phyloP scores from a whole-genome alignment of 2,329 filamentous ascomycete species.

The Fusarium pseudograminearum region DNA sequence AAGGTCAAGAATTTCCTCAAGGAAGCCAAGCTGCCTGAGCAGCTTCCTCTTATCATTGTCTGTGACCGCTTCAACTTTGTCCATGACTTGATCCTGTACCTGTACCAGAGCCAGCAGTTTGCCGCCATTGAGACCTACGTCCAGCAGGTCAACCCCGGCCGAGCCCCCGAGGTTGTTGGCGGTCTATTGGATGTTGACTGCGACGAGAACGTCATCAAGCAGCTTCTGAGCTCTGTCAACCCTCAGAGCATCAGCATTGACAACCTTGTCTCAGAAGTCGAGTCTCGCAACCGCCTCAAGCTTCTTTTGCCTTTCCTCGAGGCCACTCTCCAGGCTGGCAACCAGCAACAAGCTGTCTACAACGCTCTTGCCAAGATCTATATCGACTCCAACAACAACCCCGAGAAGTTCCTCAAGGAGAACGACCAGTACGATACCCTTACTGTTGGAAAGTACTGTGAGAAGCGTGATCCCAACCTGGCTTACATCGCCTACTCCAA shows the following conservation, averaged over 20 bases:
- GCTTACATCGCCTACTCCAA: conserved; percentile 96
- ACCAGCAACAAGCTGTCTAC: conserved; percentile 96
- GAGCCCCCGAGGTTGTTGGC: conserved; percentile 92
- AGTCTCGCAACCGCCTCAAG: conserved; percentile 94
- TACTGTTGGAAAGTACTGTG: conserved; percentile 95
- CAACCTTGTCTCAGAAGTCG: conserved; percentile 93
- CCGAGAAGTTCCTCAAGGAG: conserved; percentile 96
- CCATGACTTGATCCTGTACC: conserved; percentile 93
- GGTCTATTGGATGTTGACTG: conserved; percentile 96
- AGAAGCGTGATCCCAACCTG: conserved; percentile 96
- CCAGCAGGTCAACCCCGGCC: conserved; percentile 91
- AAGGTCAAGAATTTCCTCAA: conserved; percentile 99
- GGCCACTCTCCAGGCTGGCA: conserved; percentile 86
- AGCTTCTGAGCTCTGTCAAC: conserved; percentile 85
- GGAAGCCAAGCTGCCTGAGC: conserved; percentile 91
- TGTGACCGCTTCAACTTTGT: conserved; percentile 99
- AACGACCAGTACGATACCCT: conserved; percentile 97
- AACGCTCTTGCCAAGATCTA: conserved; percentile 99
- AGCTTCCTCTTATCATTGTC: conserved; percentile 96
- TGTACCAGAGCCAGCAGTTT: conserved; percentile 99
- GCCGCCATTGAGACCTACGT: conserved; percentile 99
- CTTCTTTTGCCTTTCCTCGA: conserved; percentile 96
- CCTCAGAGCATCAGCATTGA: conserved; percentile 90
- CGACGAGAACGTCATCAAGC: conserved; percentile 96
- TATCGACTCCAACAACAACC: conserved; percentile 98